Conservation (phyloP, 495 filamentous ascomycete genomes). For the Zalerion maritima region DNA sequence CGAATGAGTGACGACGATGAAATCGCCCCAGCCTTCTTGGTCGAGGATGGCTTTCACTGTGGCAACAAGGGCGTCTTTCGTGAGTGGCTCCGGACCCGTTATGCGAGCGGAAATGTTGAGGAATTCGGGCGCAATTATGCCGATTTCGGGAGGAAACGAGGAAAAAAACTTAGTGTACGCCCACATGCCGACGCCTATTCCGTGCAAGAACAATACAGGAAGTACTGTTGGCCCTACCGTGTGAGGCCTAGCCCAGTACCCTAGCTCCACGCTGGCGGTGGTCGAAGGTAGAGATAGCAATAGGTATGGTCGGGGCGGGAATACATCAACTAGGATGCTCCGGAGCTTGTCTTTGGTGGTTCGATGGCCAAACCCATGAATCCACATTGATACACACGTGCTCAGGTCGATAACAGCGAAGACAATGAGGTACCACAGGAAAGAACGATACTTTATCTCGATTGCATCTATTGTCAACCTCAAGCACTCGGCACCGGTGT, state of each 20-base stretch:
- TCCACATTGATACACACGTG: no score
- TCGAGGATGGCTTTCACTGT: constrained; percentile 39
- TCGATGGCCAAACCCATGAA: no score
- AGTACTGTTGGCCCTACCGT: constrained; percentile 30
- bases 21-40: constrained; percentile 31
- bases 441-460: constrained; percentile 42
- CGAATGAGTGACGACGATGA: constrained; percentile 44
- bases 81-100: constrained; percentile 32
- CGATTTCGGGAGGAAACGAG: constrained; percentile 39
- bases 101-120: constrained; percentile 48
- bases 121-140: constrained; percentile 50
- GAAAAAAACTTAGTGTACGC: constrained; percentile 43
- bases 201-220: constrained; percentile 53
- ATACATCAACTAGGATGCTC: no score
- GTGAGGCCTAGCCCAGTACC: constrained; percentile 53
- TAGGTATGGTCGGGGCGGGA: constrained; percentile 39
- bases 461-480: constrained; percentile 51
- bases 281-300: constrained; percentile 23
- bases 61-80: constrained; percentile 29
- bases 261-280: constrained; percentile 30
- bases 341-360: no score
- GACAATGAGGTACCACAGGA: constrained; percentile 46
- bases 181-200: constrained; percentile 55
- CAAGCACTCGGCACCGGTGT: constrained; percentile 36
- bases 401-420: constrained; percentile 17